Conservation (phyloP, 1,284 basidiomycete genomes). For the Microbotryum lychnidis-dioicae region DNA sequence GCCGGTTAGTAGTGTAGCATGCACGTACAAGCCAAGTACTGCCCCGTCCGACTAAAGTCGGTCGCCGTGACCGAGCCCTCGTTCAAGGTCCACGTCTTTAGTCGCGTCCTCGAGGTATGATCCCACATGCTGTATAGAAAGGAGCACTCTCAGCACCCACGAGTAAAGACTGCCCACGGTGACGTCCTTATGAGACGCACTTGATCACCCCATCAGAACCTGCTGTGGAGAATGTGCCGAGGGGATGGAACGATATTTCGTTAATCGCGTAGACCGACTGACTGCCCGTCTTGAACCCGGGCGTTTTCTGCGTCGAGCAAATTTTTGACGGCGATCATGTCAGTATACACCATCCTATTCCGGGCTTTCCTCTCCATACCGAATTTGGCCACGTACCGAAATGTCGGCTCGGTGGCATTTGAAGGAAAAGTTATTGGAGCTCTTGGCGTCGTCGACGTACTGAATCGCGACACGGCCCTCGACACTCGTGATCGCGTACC, state of each 20-base stretch:
- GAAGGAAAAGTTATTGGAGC: slow-evolving; percentile 72
- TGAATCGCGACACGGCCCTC: slow-evolving; percentile 95
- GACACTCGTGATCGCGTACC: slow-evolving; percentile 83
- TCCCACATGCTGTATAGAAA: slow-evolving; percentile 54
- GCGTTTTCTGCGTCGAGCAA: slow-evolving; percentile 16
- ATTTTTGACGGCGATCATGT: neutral
- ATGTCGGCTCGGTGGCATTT: slow-evolving; percentile 44
- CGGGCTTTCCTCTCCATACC: too few relatives aligned
- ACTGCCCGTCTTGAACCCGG: slow-evolving; percentile 21
- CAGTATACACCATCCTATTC: too few relatives aligned
- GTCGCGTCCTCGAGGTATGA: slow-evolving; percentile 33
- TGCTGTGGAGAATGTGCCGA: slow-evolving; percentile 90
- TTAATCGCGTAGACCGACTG: slow-evolving; percentile 85
- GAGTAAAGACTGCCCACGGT: neutral
- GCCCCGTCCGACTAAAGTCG: slow-evolving; percentile 72
- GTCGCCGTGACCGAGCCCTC: slow-evolving; percentile 63
- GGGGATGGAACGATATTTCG: slow-evolving; percentile 77
- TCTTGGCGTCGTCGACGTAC: slow-evolving; percentile 68
- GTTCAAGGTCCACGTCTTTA: slow-evolving; percentile 22
- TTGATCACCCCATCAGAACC: slow-evolving; percentile 76
- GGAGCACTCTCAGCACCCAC: neutral
- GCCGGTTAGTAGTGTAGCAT: slow-evolving; percentile 18
- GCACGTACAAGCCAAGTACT: slow-evolving; percentile 68
- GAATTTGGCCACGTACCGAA: too few relatives aligned
- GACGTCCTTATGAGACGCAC: slow-evolving; percentile 71